Percentiles rank a stretch among this genome's conserved stretches.
Conservation (phyloP, 2,329 filamentous ascomycete species). For the Scytalidium lignicola region DNA sequence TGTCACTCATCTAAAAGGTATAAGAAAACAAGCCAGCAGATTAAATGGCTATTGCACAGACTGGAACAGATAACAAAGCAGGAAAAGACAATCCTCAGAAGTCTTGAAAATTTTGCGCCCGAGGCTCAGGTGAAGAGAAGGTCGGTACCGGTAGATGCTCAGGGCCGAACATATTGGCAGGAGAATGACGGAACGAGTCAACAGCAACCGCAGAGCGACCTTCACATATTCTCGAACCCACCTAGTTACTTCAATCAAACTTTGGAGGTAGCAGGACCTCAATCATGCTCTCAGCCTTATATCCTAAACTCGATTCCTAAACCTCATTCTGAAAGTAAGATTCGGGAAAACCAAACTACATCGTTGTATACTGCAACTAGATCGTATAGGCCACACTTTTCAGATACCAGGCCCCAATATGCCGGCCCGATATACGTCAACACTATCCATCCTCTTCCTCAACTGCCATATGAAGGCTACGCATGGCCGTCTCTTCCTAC, state of each 20-base stretch:
- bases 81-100: constrained; percentile 38
- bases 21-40: constrained; percentile 24
- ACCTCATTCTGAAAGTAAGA: too few species aligned
- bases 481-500: background rate
- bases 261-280: too few species aligned
- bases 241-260: too few species aligned
- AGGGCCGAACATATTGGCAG: too few species aligned
- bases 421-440: background rate
- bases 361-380: too few species aligned
- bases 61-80: constrained; percentile 41
- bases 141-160: constrained; percentile 27
- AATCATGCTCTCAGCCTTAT: too few species aligned
- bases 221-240: too few species aligned
- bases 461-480: background rate
- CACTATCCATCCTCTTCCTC: background rate
- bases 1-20: background rate
- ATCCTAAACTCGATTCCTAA: too few species aligned
- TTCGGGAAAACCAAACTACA: too few species aligned
- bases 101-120: constrained; percentile 44
- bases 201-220: too few species aligned
- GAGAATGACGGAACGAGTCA: too few species aligned
- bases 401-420: background rate
- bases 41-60: constrained; percentile 35
- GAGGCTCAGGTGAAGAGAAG: constrained; percentile 43
- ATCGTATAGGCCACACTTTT: background rate